A percentile compares a stretch with the other conserved stretches of the same genome.
phyloP scores from a whole-genome alignment of 805 yeast species.

The Saitoella complicata region DNA sequence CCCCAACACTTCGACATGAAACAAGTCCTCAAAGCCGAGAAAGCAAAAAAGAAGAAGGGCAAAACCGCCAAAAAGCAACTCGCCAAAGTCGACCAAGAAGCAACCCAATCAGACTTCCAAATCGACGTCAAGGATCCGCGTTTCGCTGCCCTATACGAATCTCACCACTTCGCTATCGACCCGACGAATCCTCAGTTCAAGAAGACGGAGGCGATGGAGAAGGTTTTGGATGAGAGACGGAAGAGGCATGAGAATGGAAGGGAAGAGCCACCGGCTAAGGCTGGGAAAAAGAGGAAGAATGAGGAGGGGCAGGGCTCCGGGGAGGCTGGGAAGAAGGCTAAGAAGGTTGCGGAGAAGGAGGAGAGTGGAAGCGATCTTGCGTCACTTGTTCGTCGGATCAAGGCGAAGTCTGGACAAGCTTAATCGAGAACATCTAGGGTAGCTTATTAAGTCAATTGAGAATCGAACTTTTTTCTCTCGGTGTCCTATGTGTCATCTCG shows the following conservation, averaged over 20 bases:
- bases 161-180: constrained; percentile 85
- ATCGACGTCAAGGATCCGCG: constrained; percentile 72
- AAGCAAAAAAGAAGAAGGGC: constrained; percentile 26
- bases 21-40: constrained; percentile 60
- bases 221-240: constrained; percentile 56
- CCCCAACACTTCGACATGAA: constrained; percentile 64
- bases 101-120: constrained; percentile 35
- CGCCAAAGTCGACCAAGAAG: constrained; percentile 28
- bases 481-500: no score
- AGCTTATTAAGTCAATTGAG: no score
- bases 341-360: not conserved
- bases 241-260: constrained; percentile 13
- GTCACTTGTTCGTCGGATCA: no score
- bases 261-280: not conserved
- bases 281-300: not conserved
- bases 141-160: constrained; percentile 67
- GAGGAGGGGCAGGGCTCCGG: constrained; percentile 1
- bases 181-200: constrained; percentile 84
- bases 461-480: no score
- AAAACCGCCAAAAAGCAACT: constrained; percentile 30
- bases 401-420: no score
- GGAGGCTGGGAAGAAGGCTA: not conserved
- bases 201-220: constrained; percentile 73
- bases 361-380: not conserved
- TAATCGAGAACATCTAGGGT: no score